Percentiles rank a stretch among this genome's conserved stretches.
Evolutionary conservation across 2,329 filamentous ascomycete species (phyloP).

Genomic region (Hypoxylon sp.): DNA sequence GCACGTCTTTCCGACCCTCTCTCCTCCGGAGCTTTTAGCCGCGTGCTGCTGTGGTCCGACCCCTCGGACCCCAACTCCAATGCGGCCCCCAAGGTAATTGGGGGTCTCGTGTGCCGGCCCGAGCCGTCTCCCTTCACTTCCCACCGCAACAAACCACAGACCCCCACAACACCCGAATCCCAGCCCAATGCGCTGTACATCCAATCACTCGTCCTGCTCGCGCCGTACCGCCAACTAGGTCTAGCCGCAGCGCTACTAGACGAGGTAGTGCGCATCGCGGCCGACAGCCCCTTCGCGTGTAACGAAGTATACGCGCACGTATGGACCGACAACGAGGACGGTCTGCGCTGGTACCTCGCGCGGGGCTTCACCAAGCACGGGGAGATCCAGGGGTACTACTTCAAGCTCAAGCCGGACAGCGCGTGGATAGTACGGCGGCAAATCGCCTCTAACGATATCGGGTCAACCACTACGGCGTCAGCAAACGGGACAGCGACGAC

Average conservation of each 20-base stretch:
- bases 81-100: conserved; percentile 66
- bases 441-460: conserved; percentile 52
- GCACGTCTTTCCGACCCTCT: conserved; percentile 65
- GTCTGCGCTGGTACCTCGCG: conserved; percentile 72
- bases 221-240: conserved; percentile 73
- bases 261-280: conserved; percentile 63
- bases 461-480: neutral
- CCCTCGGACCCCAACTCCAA: conserved; percentile 46
- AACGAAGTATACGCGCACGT: conserved; percentile 74
- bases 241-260: conserved; percentile 71
- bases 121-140: conserved; percentile 63
- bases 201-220: conserved; percentile 74
- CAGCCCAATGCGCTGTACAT: conserved; percentile 71
- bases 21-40: conserved; percentile 69
- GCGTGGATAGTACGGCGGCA: conserved; percentile 72
- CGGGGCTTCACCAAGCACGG: conserved; percentile 69
- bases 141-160: conserved; percentile 33
- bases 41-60: conserved; percentile 72
- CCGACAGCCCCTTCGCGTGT: conserved; percentile 55
- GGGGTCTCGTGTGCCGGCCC: conserved; percentile 74
- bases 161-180: conserved; percentile 41
- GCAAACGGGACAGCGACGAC: neutral
- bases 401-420: conserved; percentile 72
- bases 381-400: conserved; percentile 71
- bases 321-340: conserved; percentile 77